Evolutionary conservation across 1,139 yeast genomes (phyloP).

Genomic region (Yamadazyma sp.): DNA sequence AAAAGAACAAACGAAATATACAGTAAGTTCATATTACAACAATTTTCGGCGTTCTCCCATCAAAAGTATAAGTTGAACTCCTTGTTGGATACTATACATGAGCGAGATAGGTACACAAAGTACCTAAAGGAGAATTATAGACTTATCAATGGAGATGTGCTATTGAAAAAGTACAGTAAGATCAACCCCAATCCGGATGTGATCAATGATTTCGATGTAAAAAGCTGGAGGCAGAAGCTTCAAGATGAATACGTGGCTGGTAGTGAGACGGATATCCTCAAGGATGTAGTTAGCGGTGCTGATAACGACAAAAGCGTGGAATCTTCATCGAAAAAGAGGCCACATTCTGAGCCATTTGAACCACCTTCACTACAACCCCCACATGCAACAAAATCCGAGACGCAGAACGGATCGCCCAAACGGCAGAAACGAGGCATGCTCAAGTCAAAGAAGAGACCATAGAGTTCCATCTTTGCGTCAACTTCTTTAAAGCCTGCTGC

Average conservation of each 20-base stretch:
- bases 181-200: slow-evolving; percentile 15
- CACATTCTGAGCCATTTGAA: neutral
- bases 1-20: slow-evolving; percentile 5
- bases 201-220: slow-evolving; percentile 10
- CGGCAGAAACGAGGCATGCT: slow-evolving; percentile 15
- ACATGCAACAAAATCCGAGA: neutral
- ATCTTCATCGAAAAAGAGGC: neutral
- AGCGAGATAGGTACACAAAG: slow-evolving; percentile 35
- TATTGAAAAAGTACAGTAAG: slow-evolving; percentile 27
- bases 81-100: slow-evolving; percentile 23
- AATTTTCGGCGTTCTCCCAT: slow-evolving; percentile 15
- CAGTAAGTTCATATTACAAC: slow-evolving; percentile 8
- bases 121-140: slow-evolving; percentile 39
- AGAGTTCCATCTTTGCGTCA: slow-evolving; percentile 42
- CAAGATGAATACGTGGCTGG: neutral
- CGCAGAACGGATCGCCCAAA: slow-evolving; percentile 7
- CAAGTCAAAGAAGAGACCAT: slow-evolving; percentile 17
- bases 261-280: neutral
- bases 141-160: slow-evolving; percentile 36
- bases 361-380: neutral
- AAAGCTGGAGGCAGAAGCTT: slow-evolving; percentile 8
- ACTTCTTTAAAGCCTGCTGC: slow-evolving; percentile 33
- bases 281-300: neutral
- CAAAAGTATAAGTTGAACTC: slow-evolving; percentile 22
- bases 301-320: neutral